These are phyloP conservation scores for Mortierella sp. DNA, from an alignment of 371 early-diverging fungal species.

Conservation along the genomic window DNA sequence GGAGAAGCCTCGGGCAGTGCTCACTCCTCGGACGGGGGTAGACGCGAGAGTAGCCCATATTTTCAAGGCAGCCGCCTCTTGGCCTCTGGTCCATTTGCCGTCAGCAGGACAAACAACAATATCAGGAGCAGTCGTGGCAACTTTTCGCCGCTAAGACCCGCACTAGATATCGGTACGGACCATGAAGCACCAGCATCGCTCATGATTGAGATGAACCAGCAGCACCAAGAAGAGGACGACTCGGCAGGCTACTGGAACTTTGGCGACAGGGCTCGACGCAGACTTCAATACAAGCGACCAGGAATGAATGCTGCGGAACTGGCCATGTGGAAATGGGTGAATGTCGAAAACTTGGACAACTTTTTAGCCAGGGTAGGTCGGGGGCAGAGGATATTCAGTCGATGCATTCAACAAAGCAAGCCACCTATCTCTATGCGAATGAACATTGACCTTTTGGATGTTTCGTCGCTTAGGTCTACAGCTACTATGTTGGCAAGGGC, in stretches of 20 bases:
- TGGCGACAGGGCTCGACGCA: constrained; percentile 31
- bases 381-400: neutral
- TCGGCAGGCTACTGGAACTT: constrained; percentile 30
- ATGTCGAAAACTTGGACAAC: constrained; percentile 84
- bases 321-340: constrained; percentile 89
- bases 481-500: constrained; percentile 54
- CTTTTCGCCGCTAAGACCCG: constrained; percentile 16
- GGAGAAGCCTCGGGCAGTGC: constrained; percentile 1
- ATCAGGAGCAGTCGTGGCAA: constrained; percentile 5
- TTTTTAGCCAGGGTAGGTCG: constrained; percentile 76
- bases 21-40: constrained; percentile 2
- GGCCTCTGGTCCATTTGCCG: constrained; percentile 27
- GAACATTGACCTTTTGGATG: neutral
- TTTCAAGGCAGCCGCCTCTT: constrained; percentile 16
- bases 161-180: constrained; percentile 51
- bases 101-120: constrained; percentile 10
- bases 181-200: constrained; percentile 75
- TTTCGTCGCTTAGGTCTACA: constrained; percentile 37
- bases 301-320: constrained; percentile 69
- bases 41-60: constrained; percentile 1
- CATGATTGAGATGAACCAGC: constrained; percentile 66
- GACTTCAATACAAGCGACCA: constrained; percentile 49
- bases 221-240: constrained; percentile 33
- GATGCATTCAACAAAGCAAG: neutral
- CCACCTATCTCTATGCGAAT: no score